phyloP scores from a whole-genome alignment of 805 yeast genomes.

The Candida taoyuanica region DNA sequence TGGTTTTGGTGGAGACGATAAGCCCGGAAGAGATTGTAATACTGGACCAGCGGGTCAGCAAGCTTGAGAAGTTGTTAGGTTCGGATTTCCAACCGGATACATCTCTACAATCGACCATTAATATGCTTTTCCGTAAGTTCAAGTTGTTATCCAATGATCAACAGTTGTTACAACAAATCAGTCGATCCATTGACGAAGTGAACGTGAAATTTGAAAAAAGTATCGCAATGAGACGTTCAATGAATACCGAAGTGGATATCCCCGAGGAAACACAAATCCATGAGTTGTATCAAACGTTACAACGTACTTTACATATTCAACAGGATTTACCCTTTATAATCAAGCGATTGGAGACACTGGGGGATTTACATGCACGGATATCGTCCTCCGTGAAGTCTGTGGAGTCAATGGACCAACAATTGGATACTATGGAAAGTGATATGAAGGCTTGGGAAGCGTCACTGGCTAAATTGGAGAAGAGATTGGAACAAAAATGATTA shows the following conservation, averaged over 20 bases:
- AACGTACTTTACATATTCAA: slow-evolving; percentile 15
- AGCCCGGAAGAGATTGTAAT: slow-evolving; percentile 10
- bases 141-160: slow-evolving; percentile 27
- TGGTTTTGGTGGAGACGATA: neutral
- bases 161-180: slow-evolving; percentile 20
- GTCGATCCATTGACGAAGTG: slow-evolving; percentile 21
- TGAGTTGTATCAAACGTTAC: slow-evolving; percentile 22
- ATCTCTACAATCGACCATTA: slow-evolving; percentile 26
- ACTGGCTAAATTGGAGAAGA: slow-evolving; percentile 20
- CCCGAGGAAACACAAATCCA: slow-evolving; percentile 25
- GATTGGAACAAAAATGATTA: no score
- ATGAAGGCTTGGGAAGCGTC: slow-evolving; percentile 27
- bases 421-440: slow-evolving; percentile 23
- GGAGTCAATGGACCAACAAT: slow-evolving; percentile 18
- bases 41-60: slow-evolving; percentile 14
- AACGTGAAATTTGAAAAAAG: slow-evolving; percentile 27
- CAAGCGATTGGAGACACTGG: slow-evolving; percentile 25
- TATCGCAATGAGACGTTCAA: slow-evolving; percentile 21
- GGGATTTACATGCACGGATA: slow-evolving; percentile 22
- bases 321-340: slow-evolving; percentile 26
- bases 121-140: slow-evolving; percentile 28
- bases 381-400: slow-evolving; percentile 17
- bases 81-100: slow-evolving; percentile 10
- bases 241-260: slow-evolving; percentile 16
- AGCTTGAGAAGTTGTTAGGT: slow-evolving; percentile 20